Conservation (phyloP, 495 filamentous ascomycete genomes). For the Penicillium cataractarum region DNA sequence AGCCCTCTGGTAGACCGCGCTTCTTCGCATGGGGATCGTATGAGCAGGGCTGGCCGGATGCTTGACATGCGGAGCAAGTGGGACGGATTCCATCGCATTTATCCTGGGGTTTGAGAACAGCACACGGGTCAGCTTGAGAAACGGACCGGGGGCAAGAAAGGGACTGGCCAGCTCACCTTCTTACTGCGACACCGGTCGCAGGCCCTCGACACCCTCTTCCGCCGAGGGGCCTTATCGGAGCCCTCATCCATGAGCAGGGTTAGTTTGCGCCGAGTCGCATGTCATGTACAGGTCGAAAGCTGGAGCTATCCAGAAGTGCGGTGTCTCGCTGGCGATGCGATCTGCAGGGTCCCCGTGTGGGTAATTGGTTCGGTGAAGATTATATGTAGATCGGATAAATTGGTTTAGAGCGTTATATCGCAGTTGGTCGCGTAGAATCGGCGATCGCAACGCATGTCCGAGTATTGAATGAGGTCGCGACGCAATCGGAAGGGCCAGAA, state of each 20-base stretch:
- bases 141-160: not conserved
- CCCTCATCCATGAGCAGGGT: slow-evolving; percentile 51
- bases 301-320: not conserved
- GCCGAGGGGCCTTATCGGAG: slow-evolving; percentile 49
- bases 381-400: not conserved
- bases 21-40: slow-evolving; percentile 74
- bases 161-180: slow-evolving; percentile 41
- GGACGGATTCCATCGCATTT: slow-evolving; percentile 72
- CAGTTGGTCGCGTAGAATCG: not conserved
- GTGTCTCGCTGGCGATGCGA: not conserved
- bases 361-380: not conserved
- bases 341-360: not conserved
- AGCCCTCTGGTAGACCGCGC: slow-evolving; percentile 58
- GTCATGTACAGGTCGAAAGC: slow-evolving; percentile 25
- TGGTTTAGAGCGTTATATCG: not conserved
- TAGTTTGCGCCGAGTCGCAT: slow-evolving; percentile 26
- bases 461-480: slow-evolving; percentile 5
- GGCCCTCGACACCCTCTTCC: slow-evolving; percentile 70
- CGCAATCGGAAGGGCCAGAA: slow-evolving; percentile 15
- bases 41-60: slow-evolving; percentile 63
- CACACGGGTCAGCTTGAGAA: slow-evolving; percentile 6
- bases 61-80: slow-evolving; percentile 64
- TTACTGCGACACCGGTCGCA: slow-evolving; percentile 72
- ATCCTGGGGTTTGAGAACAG: slow-evolving; percentile 40
- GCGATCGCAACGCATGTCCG: slow-evolving; percentile 6